Base-by-base conservation (phyloP, 306 rosid genomes). In the Acacia crassicarpa region DNA sequence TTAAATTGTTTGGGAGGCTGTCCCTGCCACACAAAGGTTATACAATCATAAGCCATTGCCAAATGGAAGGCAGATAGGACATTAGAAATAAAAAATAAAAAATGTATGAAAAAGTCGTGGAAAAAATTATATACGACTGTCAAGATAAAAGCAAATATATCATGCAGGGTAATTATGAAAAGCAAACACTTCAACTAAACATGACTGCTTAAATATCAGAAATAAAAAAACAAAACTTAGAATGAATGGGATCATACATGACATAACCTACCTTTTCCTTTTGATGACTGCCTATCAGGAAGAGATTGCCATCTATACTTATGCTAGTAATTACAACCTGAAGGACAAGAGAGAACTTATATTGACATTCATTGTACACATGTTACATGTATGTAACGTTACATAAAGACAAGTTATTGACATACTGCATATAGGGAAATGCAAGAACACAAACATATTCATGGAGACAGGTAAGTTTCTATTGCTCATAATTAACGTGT, bases 251-350 rank as follows among this genome's bases (percentile, higher is more conserved):
- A 45, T 45, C 9, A 15, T 72, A 4, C 90, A 32, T 87, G 71
- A 49, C 25, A 74, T 44, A 74, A n/a, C 76, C 68, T 69, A 84
- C 87, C 87, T 84, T 80, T 68, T 75, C 84, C 49, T 80, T 75
- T 69, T 69, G 22, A 84, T 75, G 59, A 68, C 84, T 84, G 58
- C 87, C 87, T 38, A 80, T 69, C 33, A 84, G 78, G 23, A 84
- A 80, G 76, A 84, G 87, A 45, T 25, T 80, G 25, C 87, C 91
- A 2, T 88, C 82, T 67, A 90, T 84, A 74, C 73, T 85, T 81
- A 89, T 87, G 89, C 98, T 91, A 78, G 94, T 91, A 79, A 93
- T 80, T 82, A 93, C 92, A 83, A 93, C 93, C 97, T 93, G 90
- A 44, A 79, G 67, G 53, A 6, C 56, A 76, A 68, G 14, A 74